Evolutionary conservation across 495 filamentous ascomycete genomes (phyloP), one percentile per base, ranked within the genome.

Genomic region (Podospora appendiculata): DNA sequence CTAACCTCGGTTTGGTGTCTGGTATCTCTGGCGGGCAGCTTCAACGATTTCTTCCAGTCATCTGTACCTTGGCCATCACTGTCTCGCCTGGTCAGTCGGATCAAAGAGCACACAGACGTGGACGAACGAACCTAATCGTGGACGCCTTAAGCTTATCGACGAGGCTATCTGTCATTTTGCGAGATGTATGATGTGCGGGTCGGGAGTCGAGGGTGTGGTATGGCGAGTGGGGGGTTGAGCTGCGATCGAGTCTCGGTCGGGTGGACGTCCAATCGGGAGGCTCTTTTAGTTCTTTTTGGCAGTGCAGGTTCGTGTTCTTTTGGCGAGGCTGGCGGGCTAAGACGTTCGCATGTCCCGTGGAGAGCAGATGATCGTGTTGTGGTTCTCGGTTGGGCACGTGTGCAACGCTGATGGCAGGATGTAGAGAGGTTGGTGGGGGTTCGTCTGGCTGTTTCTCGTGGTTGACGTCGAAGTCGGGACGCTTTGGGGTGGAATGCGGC

Each of bases 1-100:
- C 75, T 42, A 69, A 95, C 90, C 81, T 97, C 94, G 33, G 93
- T 98, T 68, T 97, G 94, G 55, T 86, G 86, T 65, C 93, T 84
- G 40, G 79, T 78, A 70, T 98, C 93, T 70, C 88, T 94, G 39
- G 80, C 75, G 14, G 90, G 88, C 43, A 86, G 66, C 56, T 90
- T 89, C 51, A 96, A 71, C 49, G 78, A 80, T 49, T 84, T 80
- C 68, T 89, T 94, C 86, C 88, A 92, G 63, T 85, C 82, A 25
- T 80, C 77, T 25, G 84, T 79, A 58, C 78, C 61, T 54, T 69
- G 59, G 58, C 66, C 63, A 66, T 82, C 82, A 63, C 81, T 66
- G 48, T 17, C 36, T 50, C 40, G 7, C 18, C 6, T 42, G 18
- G 17, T 16, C 18, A 42, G 36, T 4, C 4, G 6, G 17, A 39